Evolutionary conservation across 495 filamentous ascomycete species (phyloP).

Genomic region (Rusavskia elegans): DNA sequence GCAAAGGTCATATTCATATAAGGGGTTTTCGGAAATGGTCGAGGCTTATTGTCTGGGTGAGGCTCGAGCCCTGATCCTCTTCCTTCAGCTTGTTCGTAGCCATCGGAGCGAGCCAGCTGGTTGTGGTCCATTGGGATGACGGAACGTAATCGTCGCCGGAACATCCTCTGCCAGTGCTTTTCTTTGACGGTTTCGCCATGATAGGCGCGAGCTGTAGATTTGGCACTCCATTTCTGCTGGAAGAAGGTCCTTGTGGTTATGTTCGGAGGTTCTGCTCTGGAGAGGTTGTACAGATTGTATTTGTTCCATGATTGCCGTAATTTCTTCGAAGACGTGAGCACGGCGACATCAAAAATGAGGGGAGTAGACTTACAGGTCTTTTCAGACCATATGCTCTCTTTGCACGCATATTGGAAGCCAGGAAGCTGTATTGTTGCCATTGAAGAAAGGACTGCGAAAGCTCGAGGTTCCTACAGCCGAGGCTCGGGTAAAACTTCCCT

Average conservation of each 20-base stretch:
- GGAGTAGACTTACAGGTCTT: slow-evolving; percentile 30
- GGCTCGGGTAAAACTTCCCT: not conserved
- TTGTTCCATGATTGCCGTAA: slow-evolving; percentile 95
- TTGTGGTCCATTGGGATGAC: slow-evolving; percentile 70
- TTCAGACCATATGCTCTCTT: slow-evolving; percentile 49
- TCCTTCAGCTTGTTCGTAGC: slow-evolving; percentile 63
- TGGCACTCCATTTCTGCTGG: slow-evolving; percentile 95
- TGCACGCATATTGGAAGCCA: slow-evolving; percentile 24
- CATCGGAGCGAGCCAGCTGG: slow-evolving; percentile 63
- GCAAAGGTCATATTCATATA: slow-evolving; percentile 90
- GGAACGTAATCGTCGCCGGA: slow-evolving; percentile 55
- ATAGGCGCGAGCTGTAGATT: slow-evolving; percentile 66
- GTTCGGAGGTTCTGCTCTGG: slow-evolving; percentile 26
- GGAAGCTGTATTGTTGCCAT: not conserved
- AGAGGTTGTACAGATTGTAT: slow-evolving; percentile 86
- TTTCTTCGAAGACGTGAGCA: slow-evolving; percentile 40
- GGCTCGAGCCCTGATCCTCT: slow-evolving; percentile 55
- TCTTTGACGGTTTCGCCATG: slow-evolving; percentile 91
- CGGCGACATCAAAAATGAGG: too few species aligned
- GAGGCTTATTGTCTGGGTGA: slow-evolving; percentile 6
- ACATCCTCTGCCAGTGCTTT: slow-evolving; percentile 83
- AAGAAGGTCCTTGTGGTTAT: slow-evolving; percentile 52
- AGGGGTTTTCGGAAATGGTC: slow-evolving; percentile 35
- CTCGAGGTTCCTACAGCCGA: not conserved
- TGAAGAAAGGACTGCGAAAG: not conserved